Percentiles rank a stretch among this genome's conserved stretches.
Evolutionary conservation across 768 basidiomycete species (phyloP).

Genomic region (Macrolepiota dolichaula): DNA sequence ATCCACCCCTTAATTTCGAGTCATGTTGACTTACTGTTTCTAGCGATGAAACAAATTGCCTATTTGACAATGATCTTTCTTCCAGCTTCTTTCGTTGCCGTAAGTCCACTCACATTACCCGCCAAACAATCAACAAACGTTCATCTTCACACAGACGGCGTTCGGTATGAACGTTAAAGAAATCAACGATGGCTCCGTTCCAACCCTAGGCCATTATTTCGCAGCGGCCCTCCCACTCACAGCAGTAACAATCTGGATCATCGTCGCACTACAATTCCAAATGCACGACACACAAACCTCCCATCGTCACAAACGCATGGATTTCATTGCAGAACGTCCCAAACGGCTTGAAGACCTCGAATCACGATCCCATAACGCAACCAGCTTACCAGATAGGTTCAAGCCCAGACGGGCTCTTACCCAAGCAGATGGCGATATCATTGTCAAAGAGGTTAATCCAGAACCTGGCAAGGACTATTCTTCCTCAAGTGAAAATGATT

Average conservation of each 20-base stretch:
- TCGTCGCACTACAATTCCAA: constrained; percentile 39
- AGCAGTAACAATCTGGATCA: constrained; percentile 38
- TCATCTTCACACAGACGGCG: constrained; percentile 26
- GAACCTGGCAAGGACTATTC: background rate
- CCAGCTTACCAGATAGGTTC: too few relatives aligned
- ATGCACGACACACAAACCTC: constrained; percentile 8
- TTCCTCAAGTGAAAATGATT: background rate
- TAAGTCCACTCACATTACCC: constrained; percentile 17
- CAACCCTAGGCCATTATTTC: constrained; percentile 35
- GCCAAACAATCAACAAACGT: background rate
- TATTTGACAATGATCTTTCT: constrained; percentile 63
- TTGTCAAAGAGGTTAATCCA: background rate
- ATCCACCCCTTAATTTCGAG: background rate
- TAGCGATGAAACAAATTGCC: constrained; percentile 51
- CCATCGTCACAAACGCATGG: background rate
- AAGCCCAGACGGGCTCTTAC: background rate
- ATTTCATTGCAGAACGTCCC: background rate
- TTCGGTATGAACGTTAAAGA: constrained; percentile 49
- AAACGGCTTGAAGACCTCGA: background rate
- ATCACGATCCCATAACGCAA: background rate
- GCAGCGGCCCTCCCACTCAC: constrained; percentile 38
- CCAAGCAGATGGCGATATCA: background rate
- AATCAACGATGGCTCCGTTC: constrained; percentile 26
- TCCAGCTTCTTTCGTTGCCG: constrained; percentile 48
- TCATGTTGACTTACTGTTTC: background rate